These are phyloP conservation scores for Fusarium musae DNA, from an alignment of 2,329 filamentous ascomycete genomes.

Conservation along the genomic window DNA sequence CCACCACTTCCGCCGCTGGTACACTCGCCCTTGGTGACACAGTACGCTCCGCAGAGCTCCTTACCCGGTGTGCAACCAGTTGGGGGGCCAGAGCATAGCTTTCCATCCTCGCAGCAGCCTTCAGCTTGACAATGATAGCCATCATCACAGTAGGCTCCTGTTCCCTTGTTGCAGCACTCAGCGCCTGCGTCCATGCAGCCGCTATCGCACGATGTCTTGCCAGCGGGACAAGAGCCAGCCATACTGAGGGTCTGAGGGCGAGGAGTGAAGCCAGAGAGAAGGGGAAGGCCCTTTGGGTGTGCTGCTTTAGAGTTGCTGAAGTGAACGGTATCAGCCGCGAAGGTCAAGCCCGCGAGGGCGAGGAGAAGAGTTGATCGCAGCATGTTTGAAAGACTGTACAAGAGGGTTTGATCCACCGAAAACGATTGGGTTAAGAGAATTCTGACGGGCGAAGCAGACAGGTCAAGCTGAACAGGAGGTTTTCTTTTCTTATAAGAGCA, in stretches of 20 bases:
- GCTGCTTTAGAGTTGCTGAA: slow-evolving; percentile 31
- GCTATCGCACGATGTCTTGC: slow-evolving; percentile 44
- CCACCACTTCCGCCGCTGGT: slow-evolving; percentile 22
- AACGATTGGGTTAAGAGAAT: background rate
- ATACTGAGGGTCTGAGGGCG: slow-evolving; percentile 33
- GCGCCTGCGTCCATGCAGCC: slow-evolving; percentile 47
- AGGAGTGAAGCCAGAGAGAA: slow-evolving; percentile 38
- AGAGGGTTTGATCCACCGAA: background rate
- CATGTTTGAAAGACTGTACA: slow-evolving; percentile 30
- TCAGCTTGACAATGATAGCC: slow-evolving; percentile 45
- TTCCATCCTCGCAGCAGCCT: slow-evolving; percentile 50
- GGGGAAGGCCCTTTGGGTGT: slow-evolving; percentile 23
- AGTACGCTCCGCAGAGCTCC: slow-evolving; percentile 43
- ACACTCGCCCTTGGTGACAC: slow-evolving; percentile 45
- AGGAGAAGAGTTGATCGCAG: slow-evolving; percentile 43
- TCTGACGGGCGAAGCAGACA: background rate
- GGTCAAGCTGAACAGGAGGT: background rate
- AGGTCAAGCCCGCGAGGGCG: slow-evolving; percentile 38
- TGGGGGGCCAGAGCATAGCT: slow-evolving; percentile 47
- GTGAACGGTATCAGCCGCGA: slow-evolving; percentile 30
- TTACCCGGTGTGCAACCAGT: slow-evolving; percentile 42
- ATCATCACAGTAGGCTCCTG: slow-evolving; percentile 47
- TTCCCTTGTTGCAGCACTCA: slow-evolving; percentile 46
- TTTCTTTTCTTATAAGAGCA: slow-evolving; percentile 31
- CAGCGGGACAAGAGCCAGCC: slow-evolving; percentile 33